Percentiles rank a stretch among this genome's conserved stretches.
These are phyloP conservation scores for Apiotrichum veenhuisii DNA, from an alignment of 1,284 basidiomycete species.

Conservation along the genomic window DNA sequence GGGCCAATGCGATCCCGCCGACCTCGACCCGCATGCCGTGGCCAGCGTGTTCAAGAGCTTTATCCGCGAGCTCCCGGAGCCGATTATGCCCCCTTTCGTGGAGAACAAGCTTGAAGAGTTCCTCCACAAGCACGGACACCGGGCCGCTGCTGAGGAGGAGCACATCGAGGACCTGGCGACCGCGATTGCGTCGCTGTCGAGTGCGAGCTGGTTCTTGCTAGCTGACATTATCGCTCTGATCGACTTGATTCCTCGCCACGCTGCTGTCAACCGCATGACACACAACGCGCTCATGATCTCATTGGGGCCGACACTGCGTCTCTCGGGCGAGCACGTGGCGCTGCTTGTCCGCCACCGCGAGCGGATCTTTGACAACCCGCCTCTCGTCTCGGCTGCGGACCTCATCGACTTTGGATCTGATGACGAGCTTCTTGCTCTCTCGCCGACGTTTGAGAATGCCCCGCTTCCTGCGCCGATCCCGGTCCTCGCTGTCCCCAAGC, in stretches of 20 bases:
- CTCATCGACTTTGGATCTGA: slow-evolving; percentile 41
- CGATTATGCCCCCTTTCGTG: slow-evolving; percentile 67
- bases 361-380: slow-evolving; percentile 34
- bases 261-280: slow-evolving; percentile 42
- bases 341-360: slow-evolving; percentile 33
- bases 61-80: slow-evolving; percentile 63
- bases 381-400: slow-evolving; percentile 25
- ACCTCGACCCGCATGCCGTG: slow-evolving; percentile 87
- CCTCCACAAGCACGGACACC: not conserved
- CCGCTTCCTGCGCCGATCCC: slow-evolving; percentile 1
- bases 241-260: slow-evolving; percentile 39
- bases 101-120: slow-evolving; percentile 65
- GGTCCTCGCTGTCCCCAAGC: slow-evolving; percentile 7
- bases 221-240: slow-evolving; percentile 45
- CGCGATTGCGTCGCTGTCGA: slow-evolving; percentile 35
- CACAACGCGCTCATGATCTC: slow-evolving; percentile 43
- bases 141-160: slow-evolving; percentile 2
- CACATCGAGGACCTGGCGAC: slow-evolving; percentile 23
- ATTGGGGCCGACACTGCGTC: slow-evolving; percentile 43
- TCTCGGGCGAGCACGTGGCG: slow-evolving; percentile 34
- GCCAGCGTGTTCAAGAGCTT: slow-evolving; percentile 62
- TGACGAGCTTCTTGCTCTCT: slow-evolving; percentile 20
- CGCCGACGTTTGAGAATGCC: slow-evolving; percentile 13
- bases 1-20: slow-evolving; percentile 66
- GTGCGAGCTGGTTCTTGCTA: slow-evolving; percentile 48